phyloP scores from a whole-genome alignment of 768 basidiomycete species.

The Tephrocybe sp. region DNA sequence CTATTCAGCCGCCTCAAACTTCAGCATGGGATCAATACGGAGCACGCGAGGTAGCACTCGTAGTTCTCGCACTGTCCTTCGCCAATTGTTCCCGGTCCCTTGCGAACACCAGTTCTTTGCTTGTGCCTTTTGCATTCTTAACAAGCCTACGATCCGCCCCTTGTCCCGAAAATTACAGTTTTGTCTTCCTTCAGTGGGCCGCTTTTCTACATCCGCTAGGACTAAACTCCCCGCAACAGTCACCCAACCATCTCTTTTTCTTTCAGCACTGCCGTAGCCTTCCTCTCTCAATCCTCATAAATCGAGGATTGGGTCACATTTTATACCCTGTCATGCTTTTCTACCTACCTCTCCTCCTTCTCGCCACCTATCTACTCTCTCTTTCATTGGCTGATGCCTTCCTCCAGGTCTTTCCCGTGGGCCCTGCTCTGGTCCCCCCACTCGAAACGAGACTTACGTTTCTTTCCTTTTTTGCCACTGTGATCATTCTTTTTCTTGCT shows the following conservation, averaged over 20 bases:
- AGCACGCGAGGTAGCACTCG: slow-evolving; percentile 36
- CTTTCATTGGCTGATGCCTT: slow-evolving; percentile 44
- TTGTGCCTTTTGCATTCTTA: slow-evolving; percentile 42
- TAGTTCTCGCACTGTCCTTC: slow-evolving; percentile 38
- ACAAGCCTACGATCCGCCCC: slow-evolving; percentile 42
- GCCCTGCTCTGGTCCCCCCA: slow-evolving; percentile 29
- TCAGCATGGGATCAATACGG: slow-evolving; percentile 23
- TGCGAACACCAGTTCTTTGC: slow-evolving; percentile 31
- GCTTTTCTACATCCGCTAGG: slow-evolving; percentile 41
- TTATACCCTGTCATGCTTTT: slow-evolving; percentile 41
- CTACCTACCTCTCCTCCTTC: slow-evolving; percentile 48
- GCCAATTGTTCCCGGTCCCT: slow-evolving; percentile 32
- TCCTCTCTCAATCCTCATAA: slow-evolving; percentile 45
- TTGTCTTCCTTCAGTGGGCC: slow-evolving; percentile 39
- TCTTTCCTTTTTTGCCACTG: slow-evolving; percentile 33
- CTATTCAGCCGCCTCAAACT: slow-evolving; percentile 32
- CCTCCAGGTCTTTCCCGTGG: slow-evolving; percentile 5
- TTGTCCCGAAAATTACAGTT: slow-evolving; percentile 37
- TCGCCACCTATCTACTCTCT: slow-evolving; percentile 46
- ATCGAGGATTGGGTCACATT: slow-evolving; percentile 34
- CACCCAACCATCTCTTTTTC: slow-evolving; percentile 46
- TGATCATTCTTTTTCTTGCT: slow-evolving; percentile 33
- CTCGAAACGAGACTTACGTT: slow-evolving; percentile 48
- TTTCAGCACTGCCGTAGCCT: slow-evolving; percentile 36
- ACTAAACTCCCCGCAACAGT: slow-evolving; percentile 45